Conservation (phyloP, 345 rosid genomes). For the Kandelia obovata region DNA sequence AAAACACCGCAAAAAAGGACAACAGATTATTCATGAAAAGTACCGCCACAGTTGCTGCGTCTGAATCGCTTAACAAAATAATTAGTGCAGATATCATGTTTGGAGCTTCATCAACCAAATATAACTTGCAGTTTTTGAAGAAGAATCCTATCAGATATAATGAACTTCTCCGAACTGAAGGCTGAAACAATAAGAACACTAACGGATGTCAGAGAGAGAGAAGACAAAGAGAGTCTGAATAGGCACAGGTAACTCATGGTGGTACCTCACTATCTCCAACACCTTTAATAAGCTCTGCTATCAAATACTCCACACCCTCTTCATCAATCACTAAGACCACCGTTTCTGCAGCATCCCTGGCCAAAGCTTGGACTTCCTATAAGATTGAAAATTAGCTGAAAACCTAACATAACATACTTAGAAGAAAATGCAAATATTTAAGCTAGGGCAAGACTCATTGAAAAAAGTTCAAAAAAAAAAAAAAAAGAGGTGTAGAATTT, state of each 20-base stretch:
- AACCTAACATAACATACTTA: not conserved
- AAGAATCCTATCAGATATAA: constrained; percentile 85
- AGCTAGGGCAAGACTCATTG: not conserved
- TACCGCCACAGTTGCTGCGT: constrained; percentile 80
- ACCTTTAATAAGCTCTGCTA: constrained; percentile 85
- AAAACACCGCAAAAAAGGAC: constrained; percentile 1
- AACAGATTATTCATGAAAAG: constrained; percentile 13
- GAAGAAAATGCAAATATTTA: too few species aligned
- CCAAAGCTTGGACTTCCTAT: constrained; percentile 82
- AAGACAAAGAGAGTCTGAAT: not conserved
- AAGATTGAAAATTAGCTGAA: constrained; percentile 16
- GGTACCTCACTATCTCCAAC: constrained; percentile 72
- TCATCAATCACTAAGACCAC: constrained; percentile 84
- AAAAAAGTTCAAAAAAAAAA: not conserved
- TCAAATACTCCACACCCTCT: constrained; percentile 76
- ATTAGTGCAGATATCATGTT: constrained; percentile 87
- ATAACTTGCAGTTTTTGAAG: constrained; percentile 84
- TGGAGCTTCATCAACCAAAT: constrained; percentile 93
- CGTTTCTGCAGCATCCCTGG: constrained; percentile 87
- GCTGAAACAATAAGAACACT: constrained; percentile 44
- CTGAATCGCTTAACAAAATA: constrained; percentile 83
- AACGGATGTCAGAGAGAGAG: constrained; percentile 5
- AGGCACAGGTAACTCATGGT: not conserved
- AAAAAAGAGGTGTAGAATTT: not conserved
- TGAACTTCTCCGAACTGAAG: constrained; percentile 82